Base-by-base conservation (phyloP, 106 monocot species). In the Phalaenopsis aphrodite region DNA sequence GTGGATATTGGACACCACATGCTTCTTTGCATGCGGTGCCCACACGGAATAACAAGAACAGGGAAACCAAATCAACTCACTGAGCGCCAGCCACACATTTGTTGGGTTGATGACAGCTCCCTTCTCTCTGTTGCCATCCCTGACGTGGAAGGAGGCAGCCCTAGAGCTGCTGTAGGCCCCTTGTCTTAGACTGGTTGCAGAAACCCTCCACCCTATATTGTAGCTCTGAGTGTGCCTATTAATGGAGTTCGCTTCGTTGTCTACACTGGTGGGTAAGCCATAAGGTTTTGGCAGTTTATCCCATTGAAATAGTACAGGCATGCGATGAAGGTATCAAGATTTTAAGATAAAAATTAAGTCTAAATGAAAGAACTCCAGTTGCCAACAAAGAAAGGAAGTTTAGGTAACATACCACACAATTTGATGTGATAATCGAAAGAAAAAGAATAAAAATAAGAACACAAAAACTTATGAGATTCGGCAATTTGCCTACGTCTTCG, bases 161-260 rank as follows among this genome's bases (percentile, higher is more conserved):
- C n/a, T 37, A 69, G 69, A 64, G 69, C 69, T 69, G 1, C 69
- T 38, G 69, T 69, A 69, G 69, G 69, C 8, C 69, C 69, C 38
- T 69, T 24, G 24, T 14, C 30, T 37, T 23, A 64, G 64, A 24
- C 64, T 64, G 64, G 64, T 24, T 30, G 30, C 30, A 30, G 30
- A 30, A 30, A 0, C 2, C 61, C 56, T 12, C 56, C 56, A 56
- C 4, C 61, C 8, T 21, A 61, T 61, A 18, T 52, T 52, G 52
- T 61, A 61, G 61, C 21, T 61, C 61, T 61, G 4, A 2, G n/a
- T 3, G 12, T 6, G 21, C 61, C 61, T 5, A 61, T 61, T 18
- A 61, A 61, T 61, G 3, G 61, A 18, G 3, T n/a, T 19, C 18
- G 8, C 19, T 57, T 57, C 18, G 18, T 57, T 57, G 18, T 57